Base-by-base conservation (phyloP, 192 early-diverging fungal genomes). In the Gryganskiella cystojenkinii region DNA sequence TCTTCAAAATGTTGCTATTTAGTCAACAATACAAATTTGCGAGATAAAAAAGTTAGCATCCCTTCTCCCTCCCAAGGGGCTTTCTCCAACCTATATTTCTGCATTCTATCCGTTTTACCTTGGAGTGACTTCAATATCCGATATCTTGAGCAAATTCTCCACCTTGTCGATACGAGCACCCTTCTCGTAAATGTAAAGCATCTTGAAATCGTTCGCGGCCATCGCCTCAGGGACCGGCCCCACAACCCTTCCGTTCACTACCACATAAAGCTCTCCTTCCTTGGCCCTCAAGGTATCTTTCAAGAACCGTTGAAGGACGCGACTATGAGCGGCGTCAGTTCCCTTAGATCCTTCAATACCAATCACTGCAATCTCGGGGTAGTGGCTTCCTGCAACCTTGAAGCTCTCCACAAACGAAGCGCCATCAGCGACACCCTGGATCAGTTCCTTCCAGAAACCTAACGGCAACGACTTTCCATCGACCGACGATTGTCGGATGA, bases 221-320 rank as follows among this genome's bases (percentile, higher is more conserved):
- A 96, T 91, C 2, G 67, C 17, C 2, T 64, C 71, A 20, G 83
- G 35, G 30, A 94, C 72, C 6, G 82, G 84, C 0, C 87, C 87
- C 22, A 86, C 67, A n/a, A 83, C 80, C 24, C 91, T 83, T 8
- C 91, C 91, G 53, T 94, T 92, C 24, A 89, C 75, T n/a, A 90
- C 75, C 22, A 92, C 59, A 17, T 62, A 59, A 31, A 57, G 70
- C 5, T 75, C 64, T 19, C 63, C 63, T 17, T 66, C 60, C 15
- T 62, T 53, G 3, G 50, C 44, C 35, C 74, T 56, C 14, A 73
- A 25, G 1, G 33, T 52, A 14, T 74, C 70, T 30, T 24, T 64
- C 35, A 76, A 59, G 50, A 80, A 70, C 1, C 10, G 20, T 3
- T 64, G 49, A 13, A 63, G 45, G 4, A 65, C 55, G 3, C 20